Evolutionary conservation across 768 basidiomycete genomes (phyloP), one percentile per base, ranked within the genome.

Genomic region (Suillus subalutaceus): DNA sequence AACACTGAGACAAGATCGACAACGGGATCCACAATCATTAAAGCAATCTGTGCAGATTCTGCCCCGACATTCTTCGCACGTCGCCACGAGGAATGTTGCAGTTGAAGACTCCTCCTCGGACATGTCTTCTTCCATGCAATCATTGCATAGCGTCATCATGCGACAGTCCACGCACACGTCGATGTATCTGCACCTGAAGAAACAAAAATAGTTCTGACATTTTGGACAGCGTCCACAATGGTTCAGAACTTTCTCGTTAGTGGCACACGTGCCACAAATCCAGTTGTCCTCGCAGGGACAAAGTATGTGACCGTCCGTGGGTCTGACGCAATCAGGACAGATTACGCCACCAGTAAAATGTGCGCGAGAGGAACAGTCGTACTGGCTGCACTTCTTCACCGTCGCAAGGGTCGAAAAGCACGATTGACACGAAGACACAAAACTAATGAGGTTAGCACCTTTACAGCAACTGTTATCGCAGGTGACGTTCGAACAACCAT

Each of bases 91-190:
- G 20, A 4, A 20, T 37, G 12, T 35, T 35, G 20, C 32, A 12
- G 1, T 6, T 7, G 3, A 56, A 56, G 35, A 37, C 32, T 62
- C 59, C 20, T 4, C 12, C 6, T 37, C 55, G 13, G 55, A 37
- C 3, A 56, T 18, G 6, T 76, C 73, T 65, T 73, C 73, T 63
- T 75, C 75, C 16, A 41, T 50, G 43, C 74, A 76, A 48, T 74
- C 74, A 4, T 75, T 63, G 59, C 75, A 74, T 56, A 71, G 18
- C 61, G 67, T 69, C 59, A 69, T 9, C 32, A 68, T 70, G 52
- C 44, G 60, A 38, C 74, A 74, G 26, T 67, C 69, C 44, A 23
- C 8, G 48, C 73, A 74, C n/a, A 44, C 67, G 20, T 58, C 62
- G 18, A 74, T 74, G 58, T 76, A 74, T 4, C 66, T 63, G 75